These are phyloP conservation scores for Penicillium dipodomyicola DNA, from an alignment of 495 filamentous ascomycete genomes.

Conservation along the genomic window DNA sequence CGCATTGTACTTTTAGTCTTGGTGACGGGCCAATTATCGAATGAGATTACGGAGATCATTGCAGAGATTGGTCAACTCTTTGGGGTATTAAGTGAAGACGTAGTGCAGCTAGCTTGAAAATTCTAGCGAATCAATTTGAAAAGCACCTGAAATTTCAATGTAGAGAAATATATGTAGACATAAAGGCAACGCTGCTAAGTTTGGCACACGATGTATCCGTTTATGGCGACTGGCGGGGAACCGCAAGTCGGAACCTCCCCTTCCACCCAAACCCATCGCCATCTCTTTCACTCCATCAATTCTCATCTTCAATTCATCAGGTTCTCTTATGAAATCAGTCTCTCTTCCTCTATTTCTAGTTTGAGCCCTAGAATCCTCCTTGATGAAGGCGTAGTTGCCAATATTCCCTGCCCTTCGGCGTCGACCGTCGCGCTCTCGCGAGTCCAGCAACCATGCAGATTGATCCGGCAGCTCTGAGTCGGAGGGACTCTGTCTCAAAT, in stretches of 20 bases:
- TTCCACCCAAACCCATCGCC: conserved; percentile 30
- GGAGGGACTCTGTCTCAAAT: conserved; percentile 60
- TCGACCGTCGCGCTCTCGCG: conserved; percentile 45
- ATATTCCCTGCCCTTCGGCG: conserved; percentile 40
- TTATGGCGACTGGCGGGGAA: conserved; percentile 34
- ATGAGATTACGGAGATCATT: conserved; percentile 50
- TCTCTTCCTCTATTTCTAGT: conserved; percentile 6
- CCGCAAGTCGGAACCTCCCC: conserved; percentile 22
- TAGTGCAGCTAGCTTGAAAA: conserved; percentile 53
- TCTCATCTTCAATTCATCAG: conserved; percentile 33
- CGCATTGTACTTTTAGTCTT: conserved; percentile 35
- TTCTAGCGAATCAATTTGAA: neutral
- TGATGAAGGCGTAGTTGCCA: conserved; percentile 45
- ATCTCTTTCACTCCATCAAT: conserved; percentile 18
- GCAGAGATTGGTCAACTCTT: conserved; percentile 56
- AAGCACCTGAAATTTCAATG: neutral
- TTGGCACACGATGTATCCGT: conserved; percentile 23
- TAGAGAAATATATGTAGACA: neutral
- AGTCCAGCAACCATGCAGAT: conserved; percentile 67
- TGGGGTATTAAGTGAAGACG: conserved; percentile 73
- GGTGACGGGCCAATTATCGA: conserved; percentile 53
- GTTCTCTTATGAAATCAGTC: conserved; percentile 16
- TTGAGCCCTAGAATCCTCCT: conserved; percentile 20
- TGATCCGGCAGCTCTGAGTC: conserved; percentile 79
- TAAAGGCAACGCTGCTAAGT: conserved; percentile 1